Evolutionary conservation across 2,329 filamentous ascomycete genomes (phyloP), one percentile per base, ranked within the genome.

Genomic region (Microdochium nivale): DNA sequence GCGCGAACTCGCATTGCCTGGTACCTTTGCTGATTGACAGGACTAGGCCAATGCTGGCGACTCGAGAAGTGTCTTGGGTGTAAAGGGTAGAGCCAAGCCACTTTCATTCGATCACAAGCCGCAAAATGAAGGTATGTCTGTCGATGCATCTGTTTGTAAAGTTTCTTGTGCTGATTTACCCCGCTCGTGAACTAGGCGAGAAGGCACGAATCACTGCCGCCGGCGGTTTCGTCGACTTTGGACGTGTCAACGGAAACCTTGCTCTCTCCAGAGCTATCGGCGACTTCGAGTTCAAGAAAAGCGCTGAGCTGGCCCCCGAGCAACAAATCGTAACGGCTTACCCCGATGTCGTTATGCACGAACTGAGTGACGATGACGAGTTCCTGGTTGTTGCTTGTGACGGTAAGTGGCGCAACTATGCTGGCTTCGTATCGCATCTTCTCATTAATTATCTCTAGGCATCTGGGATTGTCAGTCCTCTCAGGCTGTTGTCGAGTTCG

Each of bases 381-480:
- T 99, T 99, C 69, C 73, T 95, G 53, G 89, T 96, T 55, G 81
- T 96, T 71, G 90, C 90, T 52, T 96, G 90, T 69, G 90, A 96
- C 65, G 90, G 90, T 95, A 73, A 65, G 86, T 23, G 16, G 72
- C 46, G 25, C 24, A 11, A 43, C 33, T 44, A 24, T 47, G 47
- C 49, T 32, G 11, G 3, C 5, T 8, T 32, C 16, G 8, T n/a
- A 8, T 47, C 2, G 11, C 21, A 30, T 23, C 32, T 49, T 48
- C 10, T 40, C 14, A 52, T 55, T 25, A 61, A 48, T 52, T 53
- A 48, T 48, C 51, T 44, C 60, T 21, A 99, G 94, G 94, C 70
- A 99, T 99, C 70, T 99, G 94, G 94, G 94, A 99, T 72, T 97
- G 94, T 70, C 94, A 97, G 70, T 96, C 94, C 52, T 99, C 94